phyloP scores from a whole-genome alignment of 2,329 filamentous ascomycete species.

The Curvularia verruculosa region DNA sequence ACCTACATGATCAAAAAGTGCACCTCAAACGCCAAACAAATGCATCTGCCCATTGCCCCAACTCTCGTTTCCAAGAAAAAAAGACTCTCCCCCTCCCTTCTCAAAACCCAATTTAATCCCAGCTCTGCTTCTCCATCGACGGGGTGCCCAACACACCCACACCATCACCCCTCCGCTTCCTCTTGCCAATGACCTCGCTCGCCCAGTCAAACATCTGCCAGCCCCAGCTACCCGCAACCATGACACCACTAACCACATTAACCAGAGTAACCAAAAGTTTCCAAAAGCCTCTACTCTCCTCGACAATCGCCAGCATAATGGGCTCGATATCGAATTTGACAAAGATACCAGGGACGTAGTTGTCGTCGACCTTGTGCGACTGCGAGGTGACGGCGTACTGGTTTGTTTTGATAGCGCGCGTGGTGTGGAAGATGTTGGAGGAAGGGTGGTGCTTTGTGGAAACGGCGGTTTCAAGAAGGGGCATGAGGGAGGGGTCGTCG shows the following conservation, averaged over 20 bases:
- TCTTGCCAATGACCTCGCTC: conserved; percentile 54
- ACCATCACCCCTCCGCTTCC: conserved; percentile 48
- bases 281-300: conserved; percentile 77
- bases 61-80: background rate
- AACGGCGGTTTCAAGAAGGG: conserved; percentile 47
- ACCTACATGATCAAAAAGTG: background rate
- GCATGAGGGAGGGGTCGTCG: conserved; percentile 57
- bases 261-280: conserved; percentile 80
- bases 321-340: conserved; percentile 99
- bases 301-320: conserved; percentile 82
- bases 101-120: conserved; percentile 17
- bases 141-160: conserved; percentile 56
- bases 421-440: conserved; percentile 42
- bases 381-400: conserved; percentile 98
- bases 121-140: conserved; percentile 20
- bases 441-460: conserved; percentile 43
- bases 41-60: conserved; percentile 1
- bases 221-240: conserved; percentile 93
- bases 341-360: conserved; percentile 82
- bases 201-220: conserved; percentile 85
- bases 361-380: conserved; percentile 71
- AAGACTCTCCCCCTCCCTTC: background rate
- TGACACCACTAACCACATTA: conserved; percentile 87
- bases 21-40: conserved; percentile 5
- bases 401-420: conserved; percentile 81